phyloP scores from a whole-genome alignment of 1,284 basidiomycete species.

The Microbotryomycetes sp. region DNA sequence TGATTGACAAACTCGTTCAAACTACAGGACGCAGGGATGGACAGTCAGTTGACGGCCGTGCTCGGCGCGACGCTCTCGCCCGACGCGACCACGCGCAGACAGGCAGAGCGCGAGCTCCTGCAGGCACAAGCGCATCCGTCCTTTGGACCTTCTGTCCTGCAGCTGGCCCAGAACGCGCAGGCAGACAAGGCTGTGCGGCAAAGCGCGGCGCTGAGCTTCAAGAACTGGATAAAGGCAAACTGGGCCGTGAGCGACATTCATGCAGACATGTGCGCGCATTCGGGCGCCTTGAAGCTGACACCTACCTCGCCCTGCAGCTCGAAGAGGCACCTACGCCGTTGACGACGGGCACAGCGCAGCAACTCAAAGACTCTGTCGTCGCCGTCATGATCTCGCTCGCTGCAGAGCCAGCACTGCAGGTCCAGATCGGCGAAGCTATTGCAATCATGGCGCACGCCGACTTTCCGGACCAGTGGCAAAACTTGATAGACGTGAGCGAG shows the following conservation, averaged over 20 bases:
- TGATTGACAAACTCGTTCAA: neutral
- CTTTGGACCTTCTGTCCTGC: conserved; percentile 66
- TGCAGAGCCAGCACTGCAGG: conserved; percentile 48
- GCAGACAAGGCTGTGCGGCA: conserved; percentile 60
- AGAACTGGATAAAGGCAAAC: conserved; percentile 72
- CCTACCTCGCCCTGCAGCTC: conserved; percentile 45
- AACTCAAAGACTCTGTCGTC: conserved; percentile 62
- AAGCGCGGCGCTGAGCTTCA: conserved; percentile 76
- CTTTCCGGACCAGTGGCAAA: conserved; percentile 76
- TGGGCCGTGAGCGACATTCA: conserved; percentile 62
- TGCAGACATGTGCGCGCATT: neutral
- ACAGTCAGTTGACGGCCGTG: conserved; percentile 9
- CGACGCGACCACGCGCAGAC: conserved; percentile 48
- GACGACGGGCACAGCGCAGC: conserved; percentile 34
- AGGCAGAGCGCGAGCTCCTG: conserved; percentile 68
- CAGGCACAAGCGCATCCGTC: conserved; percentile 61
- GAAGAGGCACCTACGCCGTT: conserved; percentile 51
- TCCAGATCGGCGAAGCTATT: conserved; percentile 82
- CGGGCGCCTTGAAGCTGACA: neutral
- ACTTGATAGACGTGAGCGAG: conserved; percentile 69
- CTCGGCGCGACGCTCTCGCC: conserved; percentile 23
- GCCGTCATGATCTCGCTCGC: conserved; percentile 75
- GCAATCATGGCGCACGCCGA: conserved; percentile 78
- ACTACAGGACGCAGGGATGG: neutral
- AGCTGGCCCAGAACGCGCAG: conserved; percentile 60